These are phyloP conservation scores for Solanum commersonii DNA, from an alignment of 257 asterid species.

Conservation along the genomic window DNA sequence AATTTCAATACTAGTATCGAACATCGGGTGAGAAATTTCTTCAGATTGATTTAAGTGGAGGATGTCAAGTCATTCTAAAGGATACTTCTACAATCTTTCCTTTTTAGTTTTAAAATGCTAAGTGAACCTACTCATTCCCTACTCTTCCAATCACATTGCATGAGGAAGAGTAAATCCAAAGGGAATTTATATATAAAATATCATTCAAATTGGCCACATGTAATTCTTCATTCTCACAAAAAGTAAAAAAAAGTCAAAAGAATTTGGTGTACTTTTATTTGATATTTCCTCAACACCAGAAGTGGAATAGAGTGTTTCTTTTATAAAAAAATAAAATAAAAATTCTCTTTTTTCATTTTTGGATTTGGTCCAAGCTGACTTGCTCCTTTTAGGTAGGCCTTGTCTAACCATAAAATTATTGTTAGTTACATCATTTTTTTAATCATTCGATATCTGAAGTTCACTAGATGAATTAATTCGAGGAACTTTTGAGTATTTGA, in stretches of 20 bases:
- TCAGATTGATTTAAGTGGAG: not conserved
- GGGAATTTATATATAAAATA: not conserved
- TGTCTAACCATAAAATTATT: not conserved
- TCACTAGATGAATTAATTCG: not conserved
- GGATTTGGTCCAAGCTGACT: not conserved
- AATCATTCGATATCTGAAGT: not conserved
- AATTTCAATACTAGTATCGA: not conserved
- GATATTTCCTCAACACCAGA: not conserved
- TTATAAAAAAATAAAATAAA: not conserved
- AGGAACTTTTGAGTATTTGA: not conserved
- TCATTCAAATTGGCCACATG: not conserved
- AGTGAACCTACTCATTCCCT: not conserved
- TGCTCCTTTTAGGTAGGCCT: not conserved
- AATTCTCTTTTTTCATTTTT: not conserved
- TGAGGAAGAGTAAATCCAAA: constrained; percentile 4
- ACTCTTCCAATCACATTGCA: constrained; percentile 1
- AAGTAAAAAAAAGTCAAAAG: not conserved
- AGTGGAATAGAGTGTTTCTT: not conserved
- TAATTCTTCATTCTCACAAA: not conserved
- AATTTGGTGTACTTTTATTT: not conserved
- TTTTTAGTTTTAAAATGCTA: not conserved
- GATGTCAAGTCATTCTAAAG: not conserved
- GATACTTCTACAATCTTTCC: not conserved
- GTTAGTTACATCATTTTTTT: not conserved
- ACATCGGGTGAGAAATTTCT: not conserved